Conservation (phyloP, 139 green algal species). For the Closterium sp. region DNA sequence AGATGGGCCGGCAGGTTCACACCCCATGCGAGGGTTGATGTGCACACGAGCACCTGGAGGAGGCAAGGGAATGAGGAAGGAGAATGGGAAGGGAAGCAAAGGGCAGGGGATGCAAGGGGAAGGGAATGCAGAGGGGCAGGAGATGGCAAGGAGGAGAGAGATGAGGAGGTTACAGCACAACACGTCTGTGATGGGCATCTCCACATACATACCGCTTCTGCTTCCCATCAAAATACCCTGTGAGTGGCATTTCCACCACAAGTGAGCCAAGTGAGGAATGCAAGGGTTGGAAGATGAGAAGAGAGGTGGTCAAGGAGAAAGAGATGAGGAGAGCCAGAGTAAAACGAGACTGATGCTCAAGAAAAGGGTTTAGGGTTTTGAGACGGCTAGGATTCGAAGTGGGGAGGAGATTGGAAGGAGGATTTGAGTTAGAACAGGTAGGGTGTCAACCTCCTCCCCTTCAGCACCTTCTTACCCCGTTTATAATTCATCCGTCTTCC, state of each 20-base stretch:
- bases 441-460: no score
- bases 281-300: no score
- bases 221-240: slow-evolving; percentile 87
- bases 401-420: no score
- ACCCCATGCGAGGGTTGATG: slow-evolving; percentile 39
- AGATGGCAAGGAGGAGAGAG: background rate
- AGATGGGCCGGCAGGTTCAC: slow-evolving; percentile 57
- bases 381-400: no score
- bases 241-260: slow-evolving; percentile 77
- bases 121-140: background rate
- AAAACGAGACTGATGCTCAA: no score
- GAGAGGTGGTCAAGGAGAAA: no score
- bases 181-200: slow-evolving; percentile 97
- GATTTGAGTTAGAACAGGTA: no score
- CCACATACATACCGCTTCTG: slow-evolving; percentile 88
- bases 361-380: no score
- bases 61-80: background rate
- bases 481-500: no score
- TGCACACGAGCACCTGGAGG: slow-evolving; percentile 39
- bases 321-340: no score
- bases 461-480: no score
- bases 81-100: background rate
- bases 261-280: no score
- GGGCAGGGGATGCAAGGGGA: slow-evolving; percentile 67
- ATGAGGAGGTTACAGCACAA: slow-evolving; percentile 55